These are phyloP conservation scores for Isoetes taiwanensis DNA, from an alignment of 75 land plant species.

Conservation along the genomic window DNA sequence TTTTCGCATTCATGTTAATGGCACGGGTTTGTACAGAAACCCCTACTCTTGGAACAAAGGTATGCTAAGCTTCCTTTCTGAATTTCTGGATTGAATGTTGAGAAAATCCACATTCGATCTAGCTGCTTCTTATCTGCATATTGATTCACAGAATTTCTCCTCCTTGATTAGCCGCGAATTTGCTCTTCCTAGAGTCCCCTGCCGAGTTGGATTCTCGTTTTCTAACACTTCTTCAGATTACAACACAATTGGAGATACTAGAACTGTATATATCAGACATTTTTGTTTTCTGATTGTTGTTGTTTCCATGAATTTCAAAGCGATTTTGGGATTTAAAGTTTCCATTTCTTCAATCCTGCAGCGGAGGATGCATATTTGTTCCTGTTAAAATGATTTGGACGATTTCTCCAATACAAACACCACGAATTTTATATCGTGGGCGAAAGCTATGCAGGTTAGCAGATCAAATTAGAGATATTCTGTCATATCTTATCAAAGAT, in stretches of 20 bases:
- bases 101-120: neutral
- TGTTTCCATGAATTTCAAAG: too few relatives aligned
- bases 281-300: neutral
- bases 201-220: conserved; percentile 90
- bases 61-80: neutral
- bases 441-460: conserved; percentile 96
- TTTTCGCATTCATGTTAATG: conserved; percentile 34
- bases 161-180: conserved; percentile 82
- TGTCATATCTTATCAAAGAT: neutral
- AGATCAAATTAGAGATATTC: neutral
- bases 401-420: conserved; percentile 53
- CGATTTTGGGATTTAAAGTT: neutral
- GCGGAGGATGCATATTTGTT: conserved; percentile 68
- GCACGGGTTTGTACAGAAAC: conserved; percentile 42
- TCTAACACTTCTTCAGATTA: conserved; percentile 65
- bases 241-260: conserved; percentile 38
- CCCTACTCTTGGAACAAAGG: conserved; percentile 54
- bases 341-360: conserved; percentile 14
- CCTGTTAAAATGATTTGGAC: conserved; percentile 53
- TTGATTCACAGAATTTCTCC: too few relatives aligned
- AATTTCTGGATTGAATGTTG: neutral
- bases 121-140: too few relatives aligned
- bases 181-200: conserved; percentile 86
- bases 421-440: conserved; percentile 67
- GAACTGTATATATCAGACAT: too few relatives aligned